phyloP scores from a whole-genome alignment of 169 alveolate genomes.

The Cryptosporidium muris region DNA sequence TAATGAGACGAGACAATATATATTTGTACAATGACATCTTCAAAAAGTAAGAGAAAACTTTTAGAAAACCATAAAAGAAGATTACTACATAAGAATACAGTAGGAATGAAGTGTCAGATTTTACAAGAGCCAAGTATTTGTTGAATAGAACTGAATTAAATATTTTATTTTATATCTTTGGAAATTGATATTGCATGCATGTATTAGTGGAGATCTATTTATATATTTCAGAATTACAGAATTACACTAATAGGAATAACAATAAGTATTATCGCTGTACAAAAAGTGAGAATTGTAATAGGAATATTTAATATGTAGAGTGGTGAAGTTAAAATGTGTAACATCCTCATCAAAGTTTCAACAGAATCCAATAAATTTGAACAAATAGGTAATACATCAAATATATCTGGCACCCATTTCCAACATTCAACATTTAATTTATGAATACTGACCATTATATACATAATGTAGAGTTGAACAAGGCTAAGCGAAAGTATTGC shows the following conservation, averaged over 20 bases:
- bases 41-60: too few species aligned
- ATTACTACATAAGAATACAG: too few species aligned
- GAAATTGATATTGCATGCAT: too few species aligned
- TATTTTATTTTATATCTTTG: too few species aligned
- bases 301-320: conserved; percentile 36
- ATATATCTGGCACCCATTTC: conserved; percentile 69
- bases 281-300: conserved; percentile 23
- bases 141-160: too few species aligned
- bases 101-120: too few species aligned
- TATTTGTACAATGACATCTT: too few species aligned
- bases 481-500: conserved; percentile 6
- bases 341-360: conserved; percentile 38
- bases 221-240: background rate
- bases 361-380: conserved; percentile 56
- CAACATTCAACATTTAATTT: conserved; percentile 43
- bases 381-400: conserved; percentile 60
- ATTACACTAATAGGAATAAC: conserved; percentile 8
- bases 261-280: conserved; percentile 10
- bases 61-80: too few species aligned
- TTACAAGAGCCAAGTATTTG: too few species aligned
- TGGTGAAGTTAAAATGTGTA: conserved; percentile 61
- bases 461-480: conserved; percentile 9
- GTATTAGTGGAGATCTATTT: too few species aligned
- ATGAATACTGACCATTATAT: conserved; percentile 46
- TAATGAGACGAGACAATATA: too few species aligned